Conservation (phyloP, 164 flowering plant species). For the Sedum album region DNA sequence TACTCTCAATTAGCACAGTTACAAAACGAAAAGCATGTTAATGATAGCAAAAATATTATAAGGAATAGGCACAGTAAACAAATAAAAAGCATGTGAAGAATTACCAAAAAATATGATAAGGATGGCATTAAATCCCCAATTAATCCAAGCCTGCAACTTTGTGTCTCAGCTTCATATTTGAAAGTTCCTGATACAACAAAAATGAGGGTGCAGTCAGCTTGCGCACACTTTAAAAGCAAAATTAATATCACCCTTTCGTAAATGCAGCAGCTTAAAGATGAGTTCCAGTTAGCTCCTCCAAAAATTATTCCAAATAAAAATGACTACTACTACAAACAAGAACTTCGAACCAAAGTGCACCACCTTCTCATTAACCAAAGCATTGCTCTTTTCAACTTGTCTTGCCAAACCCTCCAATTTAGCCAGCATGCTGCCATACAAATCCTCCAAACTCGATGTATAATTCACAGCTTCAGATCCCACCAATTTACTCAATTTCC, state of each 20-base stretch:
- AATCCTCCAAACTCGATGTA: slow-evolving; percentile 52
- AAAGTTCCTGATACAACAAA: slow-evolving; percentile 51
- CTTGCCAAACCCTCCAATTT: slow-evolving; percentile 60
- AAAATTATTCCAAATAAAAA: not conserved
- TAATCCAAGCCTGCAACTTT: slow-evolving; percentile 51
- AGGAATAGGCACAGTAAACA: too few species aligned
- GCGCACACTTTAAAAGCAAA: not conserved
- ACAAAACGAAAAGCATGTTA: not conserved
- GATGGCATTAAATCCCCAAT: slow-evolving; percentile 6
- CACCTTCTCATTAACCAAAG: slow-evolving; percentile 65
- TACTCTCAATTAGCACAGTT: not conserved
- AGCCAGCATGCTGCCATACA: slow-evolving; percentile 72
- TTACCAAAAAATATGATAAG: not conserved
- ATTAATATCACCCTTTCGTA: not conserved
- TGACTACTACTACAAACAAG: not conserved
- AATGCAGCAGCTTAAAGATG: not conserved
- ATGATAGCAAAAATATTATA: not conserved
- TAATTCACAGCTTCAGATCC: slow-evolving; percentile 53
- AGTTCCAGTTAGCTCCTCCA: not conserved
- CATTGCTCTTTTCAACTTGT: slow-evolving; percentile 53
- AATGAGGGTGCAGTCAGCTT: not conserved
- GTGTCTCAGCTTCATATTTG: slow-evolving; percentile 49
- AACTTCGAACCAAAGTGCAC: not conserved
- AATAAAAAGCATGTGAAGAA: not conserved
- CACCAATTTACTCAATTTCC: slow-evolving; percentile 42